phyloP scores from a whole-genome alignment of 208 protist genomes.

The Leptomonas seymouri region DNA sequence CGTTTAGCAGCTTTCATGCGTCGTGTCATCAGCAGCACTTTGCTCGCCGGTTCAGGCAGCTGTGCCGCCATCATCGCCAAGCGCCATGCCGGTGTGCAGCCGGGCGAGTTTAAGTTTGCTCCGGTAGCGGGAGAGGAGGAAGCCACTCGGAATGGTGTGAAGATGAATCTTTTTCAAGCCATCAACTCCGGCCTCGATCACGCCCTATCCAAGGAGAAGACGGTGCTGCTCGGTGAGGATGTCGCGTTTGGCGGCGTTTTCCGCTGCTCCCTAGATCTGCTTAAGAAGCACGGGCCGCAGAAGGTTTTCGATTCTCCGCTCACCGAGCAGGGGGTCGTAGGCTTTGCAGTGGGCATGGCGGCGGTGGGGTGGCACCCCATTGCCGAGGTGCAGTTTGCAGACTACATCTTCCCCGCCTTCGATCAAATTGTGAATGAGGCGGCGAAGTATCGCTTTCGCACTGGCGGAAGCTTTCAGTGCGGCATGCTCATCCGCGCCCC shows the following conservation, averaged over 20 bases:
- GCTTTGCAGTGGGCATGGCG: conserved; percentile 97
- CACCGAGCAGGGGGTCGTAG: conserved; percentile 97
- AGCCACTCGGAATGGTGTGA: conserved; percentile 43
- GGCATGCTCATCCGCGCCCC: conserved; percentile 96
- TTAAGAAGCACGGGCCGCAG: conserved; percentile 86
- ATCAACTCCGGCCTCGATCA: conserved; percentile 96
- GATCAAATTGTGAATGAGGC: conserved; percentile 99
- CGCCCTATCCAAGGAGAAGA: conserved; percentile 86
- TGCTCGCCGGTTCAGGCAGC: conserved; percentile 2
- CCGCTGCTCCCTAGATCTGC: conserved; percentile 87
- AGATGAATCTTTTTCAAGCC: conserved; percentile 93
- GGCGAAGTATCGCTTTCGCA: conserved; percentile 98
- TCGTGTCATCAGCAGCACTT: conserved; percentile 4
- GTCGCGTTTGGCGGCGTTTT: conserved; percentile 99
- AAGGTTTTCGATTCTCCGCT: conserved; percentile 98
- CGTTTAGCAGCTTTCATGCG: conserved; percentile 12
- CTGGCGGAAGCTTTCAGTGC: conserved; percentile 93
- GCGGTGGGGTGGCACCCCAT: conserved; percentile 90
- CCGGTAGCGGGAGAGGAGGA: conserved; percentile 36
- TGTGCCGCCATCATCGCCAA: conserved; percentile 1
- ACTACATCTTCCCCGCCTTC: conserved; percentile 99
- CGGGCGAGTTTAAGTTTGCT: conserved; percentile 42
- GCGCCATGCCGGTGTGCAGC: conserved; percentile 37
- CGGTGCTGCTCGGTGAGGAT: conserved; percentile 96
- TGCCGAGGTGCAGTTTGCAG: conserved; percentile 98